phyloP scores from a whole-genome alignment of 352 stramenopile genomes.

The Pythium brassicae region DNA sequence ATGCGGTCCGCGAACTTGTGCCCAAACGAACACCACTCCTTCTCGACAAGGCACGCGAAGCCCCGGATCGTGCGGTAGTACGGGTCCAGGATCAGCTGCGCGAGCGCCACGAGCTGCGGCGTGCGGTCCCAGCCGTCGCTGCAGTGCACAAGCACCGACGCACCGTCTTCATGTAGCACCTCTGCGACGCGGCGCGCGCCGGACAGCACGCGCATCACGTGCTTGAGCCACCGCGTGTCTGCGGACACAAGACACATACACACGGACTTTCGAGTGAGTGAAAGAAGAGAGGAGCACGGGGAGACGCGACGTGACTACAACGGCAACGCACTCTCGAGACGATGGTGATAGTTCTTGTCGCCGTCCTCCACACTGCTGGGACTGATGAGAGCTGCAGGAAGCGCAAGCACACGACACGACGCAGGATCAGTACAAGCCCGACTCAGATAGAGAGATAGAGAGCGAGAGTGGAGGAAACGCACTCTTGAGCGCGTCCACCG shows the following conservation, averaged over 20 bases:
- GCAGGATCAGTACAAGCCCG: neutral
- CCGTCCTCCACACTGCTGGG: slow-evolving; percentile 79
- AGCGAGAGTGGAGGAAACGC: slow-evolving; percentile 11
- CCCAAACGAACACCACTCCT: slow-evolving; percentile 87
- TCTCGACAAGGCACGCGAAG: slow-evolving; percentile 81
- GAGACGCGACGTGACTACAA: neutral
- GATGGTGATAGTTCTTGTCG: slow-evolving; percentile 86
- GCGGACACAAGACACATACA: slow-evolving; percentile 1
- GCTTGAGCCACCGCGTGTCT: slow-evolving; percentile 96
- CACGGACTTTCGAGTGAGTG: no score
- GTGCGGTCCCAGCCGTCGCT: slow-evolving; percentile 88
- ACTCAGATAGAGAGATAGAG: neutral
- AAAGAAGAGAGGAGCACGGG: no score
- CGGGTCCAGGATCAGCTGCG: slow-evolving; percentile 82
- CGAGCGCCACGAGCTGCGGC: slow-evolving; percentile 72
- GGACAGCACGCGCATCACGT: slow-evolving; percentile 89
- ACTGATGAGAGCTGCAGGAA: slow-evolving; percentile 58
- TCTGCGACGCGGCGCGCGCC: slow-evolving; percentile 68
- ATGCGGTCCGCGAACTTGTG: slow-evolving; percentile 88
- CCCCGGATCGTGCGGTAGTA: slow-evolving; percentile 84
- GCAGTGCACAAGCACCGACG: slow-evolving; percentile 82
- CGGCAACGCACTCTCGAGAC: slow-evolving; percentile 67
- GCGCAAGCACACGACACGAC: slow-evolving; percentile 8
- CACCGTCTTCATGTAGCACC: slow-evolving; percentile 80
- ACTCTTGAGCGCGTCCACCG: slow-evolving; percentile 85